Conservation (phyloP, 495 filamentous ascomycete species). For the Letharia columbiana region DNA sequence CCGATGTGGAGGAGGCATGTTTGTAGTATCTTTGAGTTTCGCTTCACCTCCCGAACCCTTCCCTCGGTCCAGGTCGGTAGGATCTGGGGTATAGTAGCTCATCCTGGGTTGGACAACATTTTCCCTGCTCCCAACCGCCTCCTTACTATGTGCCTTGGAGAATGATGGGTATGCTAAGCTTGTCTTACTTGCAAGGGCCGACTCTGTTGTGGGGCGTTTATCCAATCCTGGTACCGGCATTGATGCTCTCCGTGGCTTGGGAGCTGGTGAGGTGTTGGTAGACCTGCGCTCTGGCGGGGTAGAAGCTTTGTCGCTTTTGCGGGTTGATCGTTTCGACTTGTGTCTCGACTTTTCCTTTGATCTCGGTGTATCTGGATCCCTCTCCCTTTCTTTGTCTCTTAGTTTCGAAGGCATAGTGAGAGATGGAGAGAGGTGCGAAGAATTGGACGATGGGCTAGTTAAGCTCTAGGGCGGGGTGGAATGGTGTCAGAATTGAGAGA, state of each 20-base stretch:
- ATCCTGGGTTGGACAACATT: conserved; percentile 39
- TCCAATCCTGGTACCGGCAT: conserved; percentile 42
- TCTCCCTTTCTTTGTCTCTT: conserved; percentile 28
- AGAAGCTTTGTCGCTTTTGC: conserved; percentile 38
- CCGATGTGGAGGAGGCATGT: conserved; percentile 48
- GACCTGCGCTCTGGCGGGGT: conserved; percentile 33
- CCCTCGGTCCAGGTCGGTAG: conserved; percentile 61
- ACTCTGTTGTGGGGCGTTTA: conserved; percentile 33
- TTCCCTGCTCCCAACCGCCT: conserved; percentile 57
- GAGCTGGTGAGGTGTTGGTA: conserved; percentile 27
- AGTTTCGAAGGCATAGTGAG: conserved; percentile 27
- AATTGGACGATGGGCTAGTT: neutral
- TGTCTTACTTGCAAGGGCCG: conserved; percentile 45
- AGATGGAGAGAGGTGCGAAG: neutral
- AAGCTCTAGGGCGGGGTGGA: neutral
- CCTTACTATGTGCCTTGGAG: conserved; percentile 85
- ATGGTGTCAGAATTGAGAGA: neutral
- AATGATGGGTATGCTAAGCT: conserved; percentile 77
- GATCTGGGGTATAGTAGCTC: conserved; percentile 65
- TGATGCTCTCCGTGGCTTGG: conserved; percentile 40
- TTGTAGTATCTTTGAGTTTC: conserved; percentile 20
- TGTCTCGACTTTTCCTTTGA: conserved; percentile 24
- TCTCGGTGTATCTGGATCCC: conserved; percentile 22
- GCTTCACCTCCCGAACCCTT: conserved; percentile 28
- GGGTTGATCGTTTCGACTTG: conserved; percentile 32